phyloP scores from a whole-genome alignment of 768 basidiomycete species.

The Amanita fuliginea region DNA sequence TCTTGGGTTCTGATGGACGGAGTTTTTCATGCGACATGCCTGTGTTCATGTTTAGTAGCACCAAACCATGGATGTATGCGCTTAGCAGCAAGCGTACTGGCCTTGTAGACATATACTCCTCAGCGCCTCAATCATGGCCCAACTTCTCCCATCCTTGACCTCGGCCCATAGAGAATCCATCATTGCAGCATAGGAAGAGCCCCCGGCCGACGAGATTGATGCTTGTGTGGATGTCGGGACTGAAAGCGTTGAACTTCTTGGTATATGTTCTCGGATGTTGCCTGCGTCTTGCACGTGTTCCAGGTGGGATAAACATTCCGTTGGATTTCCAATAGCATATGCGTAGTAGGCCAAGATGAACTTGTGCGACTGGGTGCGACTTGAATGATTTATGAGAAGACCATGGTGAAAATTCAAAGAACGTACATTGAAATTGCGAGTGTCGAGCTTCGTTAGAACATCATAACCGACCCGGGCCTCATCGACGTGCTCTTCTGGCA shows the following conservation, averaged over 20 bases:
- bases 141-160: conserved; percentile 58
- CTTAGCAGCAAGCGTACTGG: conserved; percentile 17
- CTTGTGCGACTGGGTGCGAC: conserved; percentile 42
- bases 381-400: conserved; percentile 5
- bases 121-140: conserved; percentile 64
- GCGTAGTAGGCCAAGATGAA: conserved; percentile 71
- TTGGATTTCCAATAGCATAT: conserved; percentile 60
- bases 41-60: conserved; percentile 15
- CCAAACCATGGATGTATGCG: neutral
- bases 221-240: conserved; percentile 18
- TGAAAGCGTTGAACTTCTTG: conserved; percentile 17
- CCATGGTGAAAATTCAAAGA: neutral
- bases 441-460: conserved; percentile 35
- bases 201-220: conserved; percentile 36
- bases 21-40: conserved; percentile 72
- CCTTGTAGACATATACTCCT: conserved; percentile 75
- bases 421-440: conserved; percentile 50
- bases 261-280: conserved; percentile 44
- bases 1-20: conserved; percentile 30
- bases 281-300: conserved; percentile 40
- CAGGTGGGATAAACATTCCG: conserved; percentile 52
- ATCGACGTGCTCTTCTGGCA: conserved; percentile 42
- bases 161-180: conserved; percentile 34
- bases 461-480: conserved; percentile 50
- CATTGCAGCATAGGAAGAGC: conserved; percentile 30